Conservation (phyloP, 306 rosid genomes). For the Potentilla sterilis region DNA sequence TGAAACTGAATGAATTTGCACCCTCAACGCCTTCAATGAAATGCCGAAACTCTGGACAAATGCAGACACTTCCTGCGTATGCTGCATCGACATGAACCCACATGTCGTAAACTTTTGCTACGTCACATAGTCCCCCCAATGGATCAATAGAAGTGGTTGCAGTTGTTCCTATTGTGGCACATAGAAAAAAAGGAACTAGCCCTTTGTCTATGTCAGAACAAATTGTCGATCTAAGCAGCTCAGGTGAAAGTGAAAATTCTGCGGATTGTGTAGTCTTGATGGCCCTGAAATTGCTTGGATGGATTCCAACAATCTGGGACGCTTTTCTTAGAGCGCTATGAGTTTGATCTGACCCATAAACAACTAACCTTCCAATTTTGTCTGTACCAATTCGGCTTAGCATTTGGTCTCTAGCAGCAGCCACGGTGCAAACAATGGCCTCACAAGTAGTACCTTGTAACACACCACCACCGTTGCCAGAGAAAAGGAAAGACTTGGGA, state of each 20-base stretch:
- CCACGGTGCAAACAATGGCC: conserved; percentile 15
- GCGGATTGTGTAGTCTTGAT: conserved; percentile 5
- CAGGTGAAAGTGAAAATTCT: conserved; percentile 5
- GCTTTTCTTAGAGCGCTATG: conserved; percentile 27
- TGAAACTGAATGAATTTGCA: conserved; percentile 17
- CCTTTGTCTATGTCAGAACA: conserved; percentile 11
- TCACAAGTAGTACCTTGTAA: conserved; percentile 31
- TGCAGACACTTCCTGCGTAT: conserved; percentile 27
- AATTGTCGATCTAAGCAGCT: neutral
- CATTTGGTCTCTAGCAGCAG: neutral
- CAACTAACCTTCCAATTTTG: conserved; percentile 9
- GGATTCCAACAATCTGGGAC: conserved; percentile 19
- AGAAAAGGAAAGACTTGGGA: conserved; percentile 22
- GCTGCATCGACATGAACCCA: conserved; percentile 44
- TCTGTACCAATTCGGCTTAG: conserved; percentile 15
- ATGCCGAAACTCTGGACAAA: conserved; percentile 4
- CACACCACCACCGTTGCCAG: conserved; percentile 29
- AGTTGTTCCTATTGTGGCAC: neutral
- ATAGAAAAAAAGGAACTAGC: conserved; percentile 10
- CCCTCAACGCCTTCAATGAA: conserved; percentile 26
- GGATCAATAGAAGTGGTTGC: conserved; percentile 27
- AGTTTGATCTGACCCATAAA: conserved; percentile 34
- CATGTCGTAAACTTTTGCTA: conserved; percentile 21
- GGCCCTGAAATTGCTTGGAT: conserved; percentile 7
- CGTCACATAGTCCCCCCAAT: neutral